These are phyloP conservation scores for Moesziomyces sp. DNA, from an alignment of 1,284 basidiomycete genomes.

Conservation along the genomic window DNA sequence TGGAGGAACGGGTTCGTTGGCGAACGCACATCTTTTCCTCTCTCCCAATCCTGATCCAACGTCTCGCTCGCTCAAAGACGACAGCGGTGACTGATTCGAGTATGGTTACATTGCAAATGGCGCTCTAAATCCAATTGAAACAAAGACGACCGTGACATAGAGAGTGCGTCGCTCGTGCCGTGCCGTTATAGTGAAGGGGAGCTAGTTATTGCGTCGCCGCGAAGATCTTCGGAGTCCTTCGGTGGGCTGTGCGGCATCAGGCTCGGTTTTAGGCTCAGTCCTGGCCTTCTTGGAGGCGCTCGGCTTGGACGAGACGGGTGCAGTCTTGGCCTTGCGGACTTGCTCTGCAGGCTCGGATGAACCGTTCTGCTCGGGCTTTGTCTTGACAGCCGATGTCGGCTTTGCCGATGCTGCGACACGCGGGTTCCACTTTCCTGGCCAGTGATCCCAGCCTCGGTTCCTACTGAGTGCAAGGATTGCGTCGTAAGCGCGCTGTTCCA, in stretches of 20 bases:
- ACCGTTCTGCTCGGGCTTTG: background rate
- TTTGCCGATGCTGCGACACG: background rate
- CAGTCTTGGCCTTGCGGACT: background rate
- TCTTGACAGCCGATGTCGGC: background rate
- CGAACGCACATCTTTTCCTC: slow-evolving; percentile 27
- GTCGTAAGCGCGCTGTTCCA: slow-evolving; percentile 77
- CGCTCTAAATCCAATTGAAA: too few species aligned
- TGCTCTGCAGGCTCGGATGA: background rate
- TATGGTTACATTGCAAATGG: background rate
- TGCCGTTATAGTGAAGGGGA: background rate
- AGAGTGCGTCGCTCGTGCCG: too few species aligned
- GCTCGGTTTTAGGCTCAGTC: slow-evolving; percentile 6
- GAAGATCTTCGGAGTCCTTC: slow-evolving; percentile 29
- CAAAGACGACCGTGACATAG: too few species aligned
- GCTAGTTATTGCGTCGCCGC: slow-evolving; percentile 18
- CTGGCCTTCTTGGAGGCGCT: slow-evolving; percentile 17
- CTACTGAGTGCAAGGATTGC: slow-evolving; percentile 77
- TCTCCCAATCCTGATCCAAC: too few species aligned
- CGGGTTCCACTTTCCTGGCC: slow-evolving; percentile 59
- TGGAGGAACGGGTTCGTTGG: slow-evolving; percentile 52
- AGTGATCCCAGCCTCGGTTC: slow-evolving; percentile 73
- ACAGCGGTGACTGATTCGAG: background rate
- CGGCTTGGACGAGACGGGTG: background rate
- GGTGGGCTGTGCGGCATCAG: background rate
- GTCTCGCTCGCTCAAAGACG: background rate